Conservation (phyloP, 352 stramenopile species). For the Pythium rhizo-oryzae region DNA sequence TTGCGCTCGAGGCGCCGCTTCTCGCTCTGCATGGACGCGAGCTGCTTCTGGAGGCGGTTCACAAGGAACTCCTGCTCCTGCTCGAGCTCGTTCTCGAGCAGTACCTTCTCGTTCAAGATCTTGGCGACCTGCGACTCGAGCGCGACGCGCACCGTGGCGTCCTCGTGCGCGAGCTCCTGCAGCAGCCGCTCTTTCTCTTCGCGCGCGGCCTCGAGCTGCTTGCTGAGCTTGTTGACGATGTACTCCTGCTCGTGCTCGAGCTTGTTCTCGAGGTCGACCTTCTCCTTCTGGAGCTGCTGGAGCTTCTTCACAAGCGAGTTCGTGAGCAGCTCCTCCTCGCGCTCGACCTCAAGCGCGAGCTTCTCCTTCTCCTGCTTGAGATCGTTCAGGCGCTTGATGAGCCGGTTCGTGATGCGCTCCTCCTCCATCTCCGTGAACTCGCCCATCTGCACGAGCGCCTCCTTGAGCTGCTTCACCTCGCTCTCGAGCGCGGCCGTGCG, state of each 20-base stretch:
- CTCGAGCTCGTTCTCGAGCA: constrained; percentile 87
- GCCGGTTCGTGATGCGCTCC: constrained; percentile 82
- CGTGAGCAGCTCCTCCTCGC: constrained; percentile 90
- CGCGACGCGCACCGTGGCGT: constrained; percentile 61
- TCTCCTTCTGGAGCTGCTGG: constrained; percentile 85
- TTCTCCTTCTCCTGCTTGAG: constrained; percentile 90
- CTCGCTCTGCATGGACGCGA: constrained; percentile 65
- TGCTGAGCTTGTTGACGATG: constrained; percentile 91
- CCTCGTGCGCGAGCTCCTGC: constrained; percentile 66
- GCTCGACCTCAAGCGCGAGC: constrained; percentile 87
- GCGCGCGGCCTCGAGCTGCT: constrained; percentile 76
- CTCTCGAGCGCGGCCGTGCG: constrained; percentile 67
- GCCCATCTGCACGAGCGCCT: constrained; percentile 75
- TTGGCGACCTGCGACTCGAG: constrained; percentile 81
- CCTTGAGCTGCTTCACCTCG: constrained; percentile 68
- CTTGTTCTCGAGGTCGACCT: constrained; percentile 92
- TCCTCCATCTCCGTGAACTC: constrained; percentile 86
- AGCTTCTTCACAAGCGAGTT: constrained; percentile 92
- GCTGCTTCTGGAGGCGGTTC: constrained; percentile 85
- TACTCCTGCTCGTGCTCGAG: constrained; percentile 92
- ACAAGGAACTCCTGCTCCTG: constrained; percentile 89
- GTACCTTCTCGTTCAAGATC: constrained; percentile 84
- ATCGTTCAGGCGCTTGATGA: constrained; percentile 79
- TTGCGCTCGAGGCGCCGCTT: constrained; percentile 77
- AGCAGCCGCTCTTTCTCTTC: constrained; percentile 73